phyloP scores from a whole-genome alignment of 192 early-diverging fungal species.

The Chytriomyces confervae region DNA sequence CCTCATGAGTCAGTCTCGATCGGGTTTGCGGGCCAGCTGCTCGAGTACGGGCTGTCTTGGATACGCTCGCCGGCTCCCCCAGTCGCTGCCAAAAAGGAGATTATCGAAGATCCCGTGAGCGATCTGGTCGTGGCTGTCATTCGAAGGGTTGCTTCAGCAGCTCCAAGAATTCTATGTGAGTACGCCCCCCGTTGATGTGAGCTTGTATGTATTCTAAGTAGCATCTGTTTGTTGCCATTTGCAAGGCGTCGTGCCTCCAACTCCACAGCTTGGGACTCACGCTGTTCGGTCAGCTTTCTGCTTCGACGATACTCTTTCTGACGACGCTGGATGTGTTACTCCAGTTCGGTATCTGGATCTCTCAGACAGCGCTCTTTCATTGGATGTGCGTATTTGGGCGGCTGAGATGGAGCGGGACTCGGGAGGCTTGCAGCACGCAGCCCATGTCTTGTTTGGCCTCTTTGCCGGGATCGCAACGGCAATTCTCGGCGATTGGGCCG shows the following conservation, averaged over 20 bases:
- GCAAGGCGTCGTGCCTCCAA: neutral
- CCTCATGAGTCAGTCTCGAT: too few relatives aligned
- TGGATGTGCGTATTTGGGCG: constrained; percentile 30
- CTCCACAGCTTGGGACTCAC: neutral
- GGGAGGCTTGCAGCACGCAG: neutral
- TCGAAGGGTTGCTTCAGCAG: neutral
- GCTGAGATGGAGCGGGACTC: constrained; percentile 14
- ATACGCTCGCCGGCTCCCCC: too few relatives aligned
- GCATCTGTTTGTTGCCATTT: too few relatives aligned
- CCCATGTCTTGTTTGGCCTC: neutral
- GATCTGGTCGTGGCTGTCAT: neutral
- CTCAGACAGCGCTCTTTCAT: neutral
- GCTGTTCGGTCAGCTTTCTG: constrained; percentile 11
- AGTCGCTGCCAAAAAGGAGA: neutral
- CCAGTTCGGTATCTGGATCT: constrained; percentile 17
- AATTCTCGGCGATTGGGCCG: constrained; percentile 20
- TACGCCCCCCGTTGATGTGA: too few relatives aligned
- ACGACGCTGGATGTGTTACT: neutral
- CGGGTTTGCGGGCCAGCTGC: too few relatives aligned
- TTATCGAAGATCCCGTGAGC: constrained; percentile 9
- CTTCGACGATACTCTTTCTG: neutral
- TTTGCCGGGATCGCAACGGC: constrained; percentile 2
- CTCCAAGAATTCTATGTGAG: neutral
- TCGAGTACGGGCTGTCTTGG: too few relatives aligned
- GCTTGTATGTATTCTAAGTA: too few relatives aligned